Base-by-base conservation (phyloP, 75 land plant genomes). In the Cunninghamia lanceolata region DNA sequence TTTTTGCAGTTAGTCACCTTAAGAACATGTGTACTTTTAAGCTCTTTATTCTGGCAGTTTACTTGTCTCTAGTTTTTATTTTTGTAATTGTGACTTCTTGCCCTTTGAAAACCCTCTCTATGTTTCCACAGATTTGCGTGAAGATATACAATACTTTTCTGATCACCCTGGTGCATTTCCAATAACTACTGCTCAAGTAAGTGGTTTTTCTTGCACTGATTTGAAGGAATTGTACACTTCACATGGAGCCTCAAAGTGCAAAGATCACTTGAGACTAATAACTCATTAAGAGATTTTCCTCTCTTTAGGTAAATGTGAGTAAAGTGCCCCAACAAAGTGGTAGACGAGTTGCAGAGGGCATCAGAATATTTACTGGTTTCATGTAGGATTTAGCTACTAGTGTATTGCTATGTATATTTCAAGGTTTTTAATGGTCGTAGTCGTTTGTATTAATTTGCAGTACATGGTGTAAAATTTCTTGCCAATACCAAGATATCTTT, bases 121-220 rank as follows among this genome's bases (percentile, higher is more conserved):
- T 34, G 11, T 82, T 35, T 10, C 30, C 76, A 81, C 91, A 96
- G 98, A 96, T 91, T 95, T 96, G 86, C 96, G 98, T 76, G 98
- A 96, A 88, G 96, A 96, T 74, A 92, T 88, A 87, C 93, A 94
- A 53, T 94, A 85, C 87, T 88, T 91, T 66, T 38, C 63, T 25
- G 96, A 93, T 70, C 96, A 94, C 86, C 96, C 96, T 68, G 96
- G 96, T 56, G 95, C 95, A 47, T 92, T 90, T 30, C 93, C 96
- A 10, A 94, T 94, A 59, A 88, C 94, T 63, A 92, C 95, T 38
- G 90, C 92, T 59, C 95, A 93, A 86, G 96, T 94, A 86, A 35
- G 76, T 53, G 59, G 50, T 47, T 52, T 45, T 16, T 39, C 81
- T 38, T 78, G 42, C 36, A 38, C 36, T 66, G 19, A 39, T 38